Evolutionary conservation across 768 basidiomycete species (phyloP).

Genomic region (Kwoniella bestiolae): DNA sequence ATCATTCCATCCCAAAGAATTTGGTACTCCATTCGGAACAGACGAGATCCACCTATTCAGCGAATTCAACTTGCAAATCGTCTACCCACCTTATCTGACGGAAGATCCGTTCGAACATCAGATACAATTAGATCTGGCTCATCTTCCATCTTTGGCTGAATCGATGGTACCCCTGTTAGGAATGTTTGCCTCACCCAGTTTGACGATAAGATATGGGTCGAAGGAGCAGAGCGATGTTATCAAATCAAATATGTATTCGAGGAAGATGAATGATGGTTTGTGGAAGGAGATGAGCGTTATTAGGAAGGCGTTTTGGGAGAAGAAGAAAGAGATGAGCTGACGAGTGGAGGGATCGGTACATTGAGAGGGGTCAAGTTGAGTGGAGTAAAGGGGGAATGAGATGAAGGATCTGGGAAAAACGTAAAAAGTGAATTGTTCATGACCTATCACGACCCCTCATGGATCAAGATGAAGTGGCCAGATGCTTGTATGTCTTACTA

Average conservation of each 20-base stretch:
- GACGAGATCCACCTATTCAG: background rate
- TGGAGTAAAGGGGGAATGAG: too few species aligned
- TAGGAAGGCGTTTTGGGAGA: background rate
- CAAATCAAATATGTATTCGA: background rate
- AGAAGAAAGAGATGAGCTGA: background rate
- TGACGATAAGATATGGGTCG: background rate
- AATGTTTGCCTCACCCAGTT: background rate
- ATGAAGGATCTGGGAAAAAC: too few species aligned
- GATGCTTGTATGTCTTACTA: too few species aligned
- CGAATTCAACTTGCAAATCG: background rate
- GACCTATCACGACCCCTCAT: too few species aligned
- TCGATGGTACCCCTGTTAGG: background rate
- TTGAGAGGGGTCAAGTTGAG: too few species aligned
- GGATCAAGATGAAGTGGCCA: too few species aligned
- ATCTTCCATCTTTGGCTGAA: background rate
- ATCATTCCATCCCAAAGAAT: background rate
- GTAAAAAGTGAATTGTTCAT: too few species aligned
- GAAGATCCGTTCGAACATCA: background rate
- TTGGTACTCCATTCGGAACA: background rate
- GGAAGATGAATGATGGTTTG: constrained; percentile 1
- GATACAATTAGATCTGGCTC: background rate
- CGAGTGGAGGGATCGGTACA: background rate
- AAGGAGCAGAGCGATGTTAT: background rate
- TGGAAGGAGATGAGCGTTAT: background rate
- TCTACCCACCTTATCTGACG: background rate